phyloP scores from a whole-genome alignment of 305 asterid species.

The Fraxinus albicans region DNA sequence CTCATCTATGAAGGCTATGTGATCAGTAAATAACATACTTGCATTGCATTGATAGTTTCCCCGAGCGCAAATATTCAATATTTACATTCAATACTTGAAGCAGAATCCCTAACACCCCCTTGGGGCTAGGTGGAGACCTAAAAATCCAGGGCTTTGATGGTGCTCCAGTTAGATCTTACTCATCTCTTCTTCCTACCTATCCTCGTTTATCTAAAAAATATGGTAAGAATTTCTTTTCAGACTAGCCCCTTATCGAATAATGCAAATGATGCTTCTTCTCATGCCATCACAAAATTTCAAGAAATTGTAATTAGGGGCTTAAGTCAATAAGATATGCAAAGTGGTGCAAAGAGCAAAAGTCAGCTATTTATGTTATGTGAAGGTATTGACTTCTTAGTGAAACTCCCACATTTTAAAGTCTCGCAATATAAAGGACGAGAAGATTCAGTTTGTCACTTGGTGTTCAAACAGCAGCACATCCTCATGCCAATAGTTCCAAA shows the following conservation, averaged over 20 bases:
- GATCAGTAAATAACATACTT: background rate
- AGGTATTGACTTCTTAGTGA: background rate
- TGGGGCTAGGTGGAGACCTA: background rate
- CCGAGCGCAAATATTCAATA: background rate
- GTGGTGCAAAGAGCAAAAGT: background rate
- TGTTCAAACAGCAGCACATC: background rate
- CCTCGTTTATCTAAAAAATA: background rate
- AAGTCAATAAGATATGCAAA: background rate
- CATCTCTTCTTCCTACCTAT: background rate
- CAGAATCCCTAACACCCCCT: background rate
- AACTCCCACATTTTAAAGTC: background rate
- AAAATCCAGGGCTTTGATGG: background rate
- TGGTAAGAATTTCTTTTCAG: background rate
- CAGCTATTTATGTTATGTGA: background rate
- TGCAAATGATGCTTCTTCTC: background rate
- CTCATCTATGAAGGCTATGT: background rate
- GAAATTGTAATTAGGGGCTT: background rate
- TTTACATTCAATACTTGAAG: background rate
- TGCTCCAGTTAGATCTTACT: background rate
- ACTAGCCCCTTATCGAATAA: background rate
- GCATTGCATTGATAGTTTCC: background rate
- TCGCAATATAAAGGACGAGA: background rate
- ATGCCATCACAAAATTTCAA: background rate
- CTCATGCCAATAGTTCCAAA: background rate
- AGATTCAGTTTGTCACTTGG: background rate